A percentile compares a stretch with the other conserved stretches of the same genome.
Conservation (phyloP, 306 rosid genomes). For the Begonia loranthoides region DNA sequence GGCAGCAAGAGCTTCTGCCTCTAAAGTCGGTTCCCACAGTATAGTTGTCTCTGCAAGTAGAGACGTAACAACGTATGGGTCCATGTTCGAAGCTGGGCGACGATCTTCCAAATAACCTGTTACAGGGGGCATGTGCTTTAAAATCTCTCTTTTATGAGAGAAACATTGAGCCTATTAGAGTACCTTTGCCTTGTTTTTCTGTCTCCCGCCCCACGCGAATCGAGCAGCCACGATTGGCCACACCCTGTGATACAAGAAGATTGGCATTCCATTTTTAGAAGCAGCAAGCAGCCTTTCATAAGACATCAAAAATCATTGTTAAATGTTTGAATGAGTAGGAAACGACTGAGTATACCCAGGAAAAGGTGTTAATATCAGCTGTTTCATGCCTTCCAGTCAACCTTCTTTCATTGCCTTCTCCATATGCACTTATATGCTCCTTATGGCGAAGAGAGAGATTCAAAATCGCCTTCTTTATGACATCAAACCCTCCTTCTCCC, state of each 20-base stretch:
- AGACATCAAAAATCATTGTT: no score
- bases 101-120: slow-evolving; percentile 98
- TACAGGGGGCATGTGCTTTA: not conserved
- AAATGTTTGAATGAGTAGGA: no score
- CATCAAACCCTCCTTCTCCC: slow-evolving; percentile 85
- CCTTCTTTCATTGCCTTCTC: slow-evolving; percentile 98
- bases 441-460: slow-evolving; percentile 89
- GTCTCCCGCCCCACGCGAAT: slow-evolving; percentile 98
- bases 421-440: slow-evolving; percentile 81
- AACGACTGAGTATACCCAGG: slow-evolving; percentile 53
- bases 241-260: slow-evolving; percentile 42
- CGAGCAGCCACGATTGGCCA: slow-evolving; percentile 97
- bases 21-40: slow-evolving; percentile 91
- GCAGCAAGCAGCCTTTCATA: no score
- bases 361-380: slow-evolving; percentile 69
- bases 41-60: slow-evolving; percentile 73
- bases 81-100: slow-evolving; percentile 99
- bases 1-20: slow-evolving; percentile 97
- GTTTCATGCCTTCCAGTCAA: slow-evolving; percentile 99
- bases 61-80: slow-evolving; percentile 76
- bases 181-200: slow-evolving; percentile 86
- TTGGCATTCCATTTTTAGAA: no score
- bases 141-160: no score
- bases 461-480: slow-evolving; percentile 88
- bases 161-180: no score